These are phyloP conservation scores for Phalaenopsis aphrodite DNA, from an alignment of 106 monocot genomes.

Conservation along the genomic window DNA sequence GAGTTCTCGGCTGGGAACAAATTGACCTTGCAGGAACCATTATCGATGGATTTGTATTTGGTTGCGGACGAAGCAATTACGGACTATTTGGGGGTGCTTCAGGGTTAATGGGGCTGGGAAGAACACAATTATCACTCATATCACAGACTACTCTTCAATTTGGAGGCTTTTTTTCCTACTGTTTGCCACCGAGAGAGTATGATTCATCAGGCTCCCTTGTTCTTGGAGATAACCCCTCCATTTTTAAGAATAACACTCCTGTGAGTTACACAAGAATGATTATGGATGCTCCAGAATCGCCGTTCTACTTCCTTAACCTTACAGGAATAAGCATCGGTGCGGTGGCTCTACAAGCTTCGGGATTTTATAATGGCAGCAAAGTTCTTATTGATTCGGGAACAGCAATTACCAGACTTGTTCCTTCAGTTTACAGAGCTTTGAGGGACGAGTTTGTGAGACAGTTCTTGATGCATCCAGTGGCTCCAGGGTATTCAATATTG, in stretches of 20 bases:
- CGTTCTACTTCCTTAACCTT: conserved; percentile 65
- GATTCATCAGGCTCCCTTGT: conserved; percentile 26
- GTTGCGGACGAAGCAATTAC: conserved; percentile 50
- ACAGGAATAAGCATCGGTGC: conserved; percentile 61
- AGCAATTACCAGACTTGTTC: conserved; percentile 62
- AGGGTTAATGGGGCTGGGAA: conserved; percentile 63
- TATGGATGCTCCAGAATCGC: conserved; percentile 21
- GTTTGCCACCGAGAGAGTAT: conserved; percentile 30
- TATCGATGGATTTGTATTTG: conserved; percentile 50
- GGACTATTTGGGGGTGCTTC: conserved; percentile 65
- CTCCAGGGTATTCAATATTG: conserved; percentile 39
- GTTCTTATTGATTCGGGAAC: conserved; percentile 81
- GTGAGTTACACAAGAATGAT: conserved; percentile 25
- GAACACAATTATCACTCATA: conserved; percentile 45
- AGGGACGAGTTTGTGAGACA: conserved; percentile 57
- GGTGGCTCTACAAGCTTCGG: conserved; percentile 26
- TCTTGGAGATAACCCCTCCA: conserved; percentile 7
- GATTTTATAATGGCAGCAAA: conserved; percentile 13
- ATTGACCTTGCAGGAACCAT: conserved; percentile 24
- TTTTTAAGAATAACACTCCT: conserved; percentile 14
- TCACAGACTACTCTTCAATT: conserved; percentile 43
- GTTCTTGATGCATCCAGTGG: conserved; percentile 30
- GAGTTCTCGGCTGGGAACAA: conserved; percentile 37
- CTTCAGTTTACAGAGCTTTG: conserved; percentile 57
- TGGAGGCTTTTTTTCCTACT: conserved; percentile 62